Base-by-base conservation (phyloP, 768 basidiomycete species). In the Floccularia luteovirens region DNA sequence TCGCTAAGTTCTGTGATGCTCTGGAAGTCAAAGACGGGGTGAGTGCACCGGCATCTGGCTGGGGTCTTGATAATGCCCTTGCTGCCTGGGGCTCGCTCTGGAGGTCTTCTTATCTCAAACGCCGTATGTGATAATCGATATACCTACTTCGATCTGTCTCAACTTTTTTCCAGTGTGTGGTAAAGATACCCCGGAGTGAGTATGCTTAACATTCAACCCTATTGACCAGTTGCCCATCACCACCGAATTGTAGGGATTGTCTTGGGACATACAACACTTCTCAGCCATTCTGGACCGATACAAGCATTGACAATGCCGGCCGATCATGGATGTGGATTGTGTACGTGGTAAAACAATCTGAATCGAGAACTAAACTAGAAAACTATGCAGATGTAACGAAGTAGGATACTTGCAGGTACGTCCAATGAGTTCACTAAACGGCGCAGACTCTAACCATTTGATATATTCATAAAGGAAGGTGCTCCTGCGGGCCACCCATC, bases 271-370 rank as follows among this genome's bases (percentile, higher is more conserved):
- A 72, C 41, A 53, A 74, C 43, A 43, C 60, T 3, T 56, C 59
- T 1, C 57, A 59, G 25, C 19, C 54, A 0, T 72, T 49, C 54
- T 87, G 66, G 60, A 79, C 77, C 10, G 60, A 79, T 44, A 77
- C 64, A 2, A 55, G 63, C 3, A 57, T 86, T 25, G 60, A 83
- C 53, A 77, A 86, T 43, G 42, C 63, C 0, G 46, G 44, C 3
- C 71, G 84, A 17, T 82, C 83, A 2, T 88, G 83, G 82, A 57
- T 62, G 42, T 86, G 84, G 84, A 74, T 82, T 50, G 72, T 79
- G 79, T 72, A 57, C 42, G 70, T 52, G 20, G 16, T 6, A 5
- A 13, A 24, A 8, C 38, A 7, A 34, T 34, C 16, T 34, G n/a
- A 7, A 14, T 17, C n/a, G 8, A 7, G 7, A 7, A 7, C 16